Conservation (phyloP, 2,329 filamentous ascomycete genomes). For the Chaetothyriales sp. region DNA sequence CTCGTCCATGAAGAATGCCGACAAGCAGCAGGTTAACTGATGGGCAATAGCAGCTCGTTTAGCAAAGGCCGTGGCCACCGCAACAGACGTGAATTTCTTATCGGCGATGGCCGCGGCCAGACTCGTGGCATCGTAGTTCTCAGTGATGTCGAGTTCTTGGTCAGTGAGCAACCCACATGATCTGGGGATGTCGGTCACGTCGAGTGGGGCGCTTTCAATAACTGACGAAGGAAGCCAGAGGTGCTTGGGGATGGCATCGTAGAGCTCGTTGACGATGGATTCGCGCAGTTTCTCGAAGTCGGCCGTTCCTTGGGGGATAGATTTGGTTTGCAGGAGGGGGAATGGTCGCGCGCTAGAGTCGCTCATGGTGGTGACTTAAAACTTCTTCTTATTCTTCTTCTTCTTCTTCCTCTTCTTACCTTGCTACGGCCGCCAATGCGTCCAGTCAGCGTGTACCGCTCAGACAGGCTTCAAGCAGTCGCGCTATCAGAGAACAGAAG, state of each 20-base stretch:
- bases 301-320: neutral
- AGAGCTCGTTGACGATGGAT: neutral
- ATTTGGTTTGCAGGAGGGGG: neutral
- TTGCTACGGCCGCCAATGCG: too few relatives aligned
- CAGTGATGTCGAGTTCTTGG: constrained; percentile 35
- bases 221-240: constrained; percentile 29
- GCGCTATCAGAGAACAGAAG: too few relatives aligned
- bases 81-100: constrained; percentile 10
- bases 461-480: too few relatives aligned
- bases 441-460: too few relatives aligned
- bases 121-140: constrained; percentile 31
- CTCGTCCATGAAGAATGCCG: constrained; percentile 38
- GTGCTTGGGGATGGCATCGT: constrained; percentile 26
- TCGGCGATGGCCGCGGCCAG: constrained; percentile 24
- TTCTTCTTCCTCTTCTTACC: too few relatives aligned
- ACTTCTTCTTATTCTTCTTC: too few relatives aligned
- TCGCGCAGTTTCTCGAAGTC: neutral
- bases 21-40: constrained; percentile 30
- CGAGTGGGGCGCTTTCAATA: constrained; percentile 9
- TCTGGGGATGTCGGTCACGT: constrained; percentile 37
- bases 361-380: too few relatives aligned
- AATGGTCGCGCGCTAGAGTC: neutral
- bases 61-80: constrained; percentile 31
- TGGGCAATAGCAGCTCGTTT: constrained; percentile 28
- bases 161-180: constrained; percentile 33